Evolutionary conservation across 2,329 filamentous ascomycete genomes (phyloP), one percentile per base, ranked within the genome.

Genomic region (Penicillium polonicum): DNA sequence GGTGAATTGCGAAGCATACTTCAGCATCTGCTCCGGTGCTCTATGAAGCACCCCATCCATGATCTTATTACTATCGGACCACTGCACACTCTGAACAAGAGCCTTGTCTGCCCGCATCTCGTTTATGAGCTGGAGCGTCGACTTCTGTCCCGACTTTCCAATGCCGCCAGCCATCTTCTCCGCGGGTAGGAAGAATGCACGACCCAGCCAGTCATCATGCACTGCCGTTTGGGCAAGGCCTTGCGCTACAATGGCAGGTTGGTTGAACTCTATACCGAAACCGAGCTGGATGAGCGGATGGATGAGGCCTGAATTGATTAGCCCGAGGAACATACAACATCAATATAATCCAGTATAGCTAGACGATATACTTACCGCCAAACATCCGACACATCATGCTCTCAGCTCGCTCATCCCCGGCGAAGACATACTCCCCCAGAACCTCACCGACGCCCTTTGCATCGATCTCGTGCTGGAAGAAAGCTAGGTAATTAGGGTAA

Each of bases 261-360:
- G 91, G 10, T 82, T 72, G 78, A 91, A 96, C 70, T 96, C 91
- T 36, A 96, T 71, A 5, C 89, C 92, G 69, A 91, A 96, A 48
- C 91, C 89, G 21, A 96, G 82, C 70, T 96, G 91, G 61, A 96
- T 92, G 17, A 94, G 76, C 2, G 91, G 91, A 68, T 96, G 91
- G 2, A 92, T 65, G 61, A 93, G 82, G 0, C 89, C 86, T 83
- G 64, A 38, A 35, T 12, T 17, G 3, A 12, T 44, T 38, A 45
- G 23, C 21, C 15, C 10, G n/a, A 21, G 50, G 19, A 25, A 35
- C 2, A 27, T 17, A 19, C 17, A 36, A 17, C 25, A 25, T 36
- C 48, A 15, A 46, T 57, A 65, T 19, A 59, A 36, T 23, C 21
- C 43, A 39, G 7, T 21, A 48, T 45, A 23, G n/a, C n/a, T 4